Base-by-base conservation (phyloP, 768 basidiomycete species). In the Boletus reticulatus region DNA sequence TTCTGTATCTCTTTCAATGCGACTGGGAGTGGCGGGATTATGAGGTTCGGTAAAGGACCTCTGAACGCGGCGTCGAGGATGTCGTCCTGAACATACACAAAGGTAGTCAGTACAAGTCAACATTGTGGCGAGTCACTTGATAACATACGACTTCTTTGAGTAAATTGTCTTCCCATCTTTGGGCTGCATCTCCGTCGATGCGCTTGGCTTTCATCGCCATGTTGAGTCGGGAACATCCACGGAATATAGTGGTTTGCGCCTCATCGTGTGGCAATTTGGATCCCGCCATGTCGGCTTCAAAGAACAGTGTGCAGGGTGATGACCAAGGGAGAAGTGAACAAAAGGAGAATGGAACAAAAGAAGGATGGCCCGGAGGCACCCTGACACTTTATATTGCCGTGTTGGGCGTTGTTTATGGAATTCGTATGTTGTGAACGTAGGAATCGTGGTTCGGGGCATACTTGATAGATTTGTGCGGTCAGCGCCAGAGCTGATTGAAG, bases 71-170 rank as follows among this genome's bases (percentile, higher is more conserved):
- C 50, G 2, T 29, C 12, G 31, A 55, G 39, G 9, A 62, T 20
- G 4, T 8, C 10, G 1, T n/a, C 20, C 60, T 62, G 31, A 3
- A 20, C 1, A 20, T 0, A 4, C 16, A 10, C 29, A 8, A 14
- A 20, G 14, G n/a, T 4, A 36, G 4, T 16, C 13, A 17, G 20
- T 2, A 36, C 3, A 16, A 5, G 14, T 32, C 29, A 24, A 34
- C 34, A 36, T 14, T 2, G 14, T 14, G 12, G 29, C 29, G 8
- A 29, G 12, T 34, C 32, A 13, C 12, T 34, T 10, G 32, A 13
- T 14, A 36, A 46, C 58, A 12, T 52, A 63, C 58, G 0, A 52
- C 54, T 41, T 63, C 62, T 17, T 24, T 12, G 20, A 63, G 41
- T 0, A 7, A 46, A 0, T 43, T 45, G 0, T 31, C 29, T 22